A percentile compares a stretch with the other conserved stretches of the same genome.
Conservation (phyloP, 108 stramenopile species). For the Cyclostephanos tholiformis region DNA sequence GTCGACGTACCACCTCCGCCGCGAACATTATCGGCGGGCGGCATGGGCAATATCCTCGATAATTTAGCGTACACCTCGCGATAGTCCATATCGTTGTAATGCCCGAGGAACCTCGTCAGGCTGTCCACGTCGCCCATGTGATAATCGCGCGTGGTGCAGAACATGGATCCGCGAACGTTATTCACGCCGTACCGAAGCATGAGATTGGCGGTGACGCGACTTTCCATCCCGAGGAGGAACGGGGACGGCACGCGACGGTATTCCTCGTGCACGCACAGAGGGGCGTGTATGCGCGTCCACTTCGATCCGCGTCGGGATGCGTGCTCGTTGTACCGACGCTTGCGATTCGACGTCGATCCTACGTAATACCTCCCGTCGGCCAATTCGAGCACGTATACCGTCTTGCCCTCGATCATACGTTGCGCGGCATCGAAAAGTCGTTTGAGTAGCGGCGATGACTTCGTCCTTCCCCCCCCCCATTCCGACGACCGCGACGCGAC, state of each 20-base stretch:
- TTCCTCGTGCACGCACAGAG: conserved; percentile 47
- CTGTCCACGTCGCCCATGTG: conserved; percentile 48
- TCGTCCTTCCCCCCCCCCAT: too few relatives aligned
- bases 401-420: conserved; percentile 28
- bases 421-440: too few relatives aligned
- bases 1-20: not conserved
- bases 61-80: conserved; percentile 29
- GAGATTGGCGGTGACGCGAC: conserved; percentile 58
- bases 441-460: too few relatives aligned
- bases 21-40: too few relatives aligned
- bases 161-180: conserved; percentile 69
- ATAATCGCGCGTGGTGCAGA: conserved; percentile 50
- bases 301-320: conserved; percentile 50
- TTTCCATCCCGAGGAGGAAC: conserved; percentile 61
- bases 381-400: conserved; percentile 69
- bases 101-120: conserved; percentile 64
- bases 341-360: conserved; percentile 60
- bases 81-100: conserved; percentile 70
- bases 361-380: conserved; percentile 69
- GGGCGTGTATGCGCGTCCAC: conserved; percentile 63
- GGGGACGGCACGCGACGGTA: conserved; percentile 53
- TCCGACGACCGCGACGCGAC: too few relatives aligned
- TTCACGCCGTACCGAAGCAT: conserved; percentile 67
- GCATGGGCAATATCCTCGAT: conserved; percentile 20
- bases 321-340: conserved; percentile 55